A percentile compares a stretch with the other conserved stretches of the same genome.
phyloP scores from a whole-genome alignment of 192 early-diverging fungal species.

The Gigaspora rosea region DNA sequence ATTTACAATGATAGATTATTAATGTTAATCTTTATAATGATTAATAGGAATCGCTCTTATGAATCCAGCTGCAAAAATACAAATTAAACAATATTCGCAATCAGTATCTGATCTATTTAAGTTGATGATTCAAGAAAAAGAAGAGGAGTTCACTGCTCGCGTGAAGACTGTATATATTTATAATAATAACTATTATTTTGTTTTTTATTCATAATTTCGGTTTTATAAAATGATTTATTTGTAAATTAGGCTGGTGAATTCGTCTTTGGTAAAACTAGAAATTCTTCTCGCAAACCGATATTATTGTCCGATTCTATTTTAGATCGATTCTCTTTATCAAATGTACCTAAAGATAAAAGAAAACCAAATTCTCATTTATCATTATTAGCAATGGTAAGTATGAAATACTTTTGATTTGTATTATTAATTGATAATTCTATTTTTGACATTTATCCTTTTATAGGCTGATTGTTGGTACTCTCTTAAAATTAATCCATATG shows the following conservation, averaged over 20 bases:
- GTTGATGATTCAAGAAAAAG: constrained; percentile 88
- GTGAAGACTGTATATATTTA: constrained; percentile 56
- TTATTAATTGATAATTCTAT: not conserved
- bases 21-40: not conserved
- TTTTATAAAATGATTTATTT: not conserved
- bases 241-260: constrained; percentile 67
- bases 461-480: constrained; percentile 86
- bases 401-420: not conserved
- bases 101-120: constrained; percentile 92
- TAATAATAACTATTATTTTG: not conserved
- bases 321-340: constrained; percentile 86
- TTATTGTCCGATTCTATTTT: constrained; percentile 79
- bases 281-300: constrained; percentile 62
- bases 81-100: constrained; percentile 86
- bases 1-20: not conserved
- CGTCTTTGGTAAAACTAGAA: constrained; percentile 75
- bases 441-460: not conserved
- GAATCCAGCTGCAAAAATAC: constrained; percentile 83
- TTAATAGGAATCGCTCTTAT: constrained; percentile 81
- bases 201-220: not conserved
- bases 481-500: constrained; percentile 85
- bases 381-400: constrained; percentile 76
- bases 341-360: constrained; percentile 68
- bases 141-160: constrained; percentile 72
- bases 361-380: constrained; percentile 92